These are phyloP conservation scores for Phragmites australis DNA, from an alignment of 176 grass and related monocot genomes.

Conservation along the genomic window DNA sequence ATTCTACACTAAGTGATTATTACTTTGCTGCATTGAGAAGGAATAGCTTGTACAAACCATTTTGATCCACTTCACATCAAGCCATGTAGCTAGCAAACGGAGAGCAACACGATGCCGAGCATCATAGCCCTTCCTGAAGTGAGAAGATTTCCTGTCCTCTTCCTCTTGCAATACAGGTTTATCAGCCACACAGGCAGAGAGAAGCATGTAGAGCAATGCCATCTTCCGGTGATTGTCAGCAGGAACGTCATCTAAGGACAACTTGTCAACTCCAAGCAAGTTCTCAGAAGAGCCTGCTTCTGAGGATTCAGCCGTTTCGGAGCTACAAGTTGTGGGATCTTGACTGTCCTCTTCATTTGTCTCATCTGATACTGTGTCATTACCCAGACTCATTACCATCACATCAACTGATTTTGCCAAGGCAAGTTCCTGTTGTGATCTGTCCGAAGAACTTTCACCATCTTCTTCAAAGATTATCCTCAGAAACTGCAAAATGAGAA, in stretches of 20 bases:
- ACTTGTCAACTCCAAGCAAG: constrained; percentile 40
- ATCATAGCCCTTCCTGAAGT: constrained; percentile 89
- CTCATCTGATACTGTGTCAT: too few species aligned
- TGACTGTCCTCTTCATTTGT: constrained; percentile 13
- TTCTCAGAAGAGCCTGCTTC: constrained; percentile 26
- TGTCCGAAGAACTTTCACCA: constrained; percentile 48
- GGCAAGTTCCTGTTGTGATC: constrained; percentile 63
- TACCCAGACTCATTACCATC: constrained; percentile 85
- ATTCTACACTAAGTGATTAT: background rate
- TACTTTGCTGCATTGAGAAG: background rate
- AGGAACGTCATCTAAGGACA: constrained; percentile 53
- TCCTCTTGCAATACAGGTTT: constrained; percentile 60
- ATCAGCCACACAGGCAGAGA: constrained; percentile 86
- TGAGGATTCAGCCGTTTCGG: constrained; percentile 3
- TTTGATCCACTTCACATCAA: constrained; percentile 88
- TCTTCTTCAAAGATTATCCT: constrained; percentile 81
- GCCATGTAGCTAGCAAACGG: constrained; percentile 74
- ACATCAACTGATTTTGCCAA: constrained; percentile 67
- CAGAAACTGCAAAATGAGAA: constrained; percentile 50
- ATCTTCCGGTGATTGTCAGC: constrained; percentile 60
- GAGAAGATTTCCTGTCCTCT: constrained; percentile 58
- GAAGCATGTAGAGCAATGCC: constrained; percentile 62
- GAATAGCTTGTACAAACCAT: constrained; percentile 56
- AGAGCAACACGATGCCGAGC: constrained; percentile 85
- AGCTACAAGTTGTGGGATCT: background rate